Base-by-base conservation (phyloP, 768 basidiomycete species). In the Phlegmacium glaucopus region DNA sequence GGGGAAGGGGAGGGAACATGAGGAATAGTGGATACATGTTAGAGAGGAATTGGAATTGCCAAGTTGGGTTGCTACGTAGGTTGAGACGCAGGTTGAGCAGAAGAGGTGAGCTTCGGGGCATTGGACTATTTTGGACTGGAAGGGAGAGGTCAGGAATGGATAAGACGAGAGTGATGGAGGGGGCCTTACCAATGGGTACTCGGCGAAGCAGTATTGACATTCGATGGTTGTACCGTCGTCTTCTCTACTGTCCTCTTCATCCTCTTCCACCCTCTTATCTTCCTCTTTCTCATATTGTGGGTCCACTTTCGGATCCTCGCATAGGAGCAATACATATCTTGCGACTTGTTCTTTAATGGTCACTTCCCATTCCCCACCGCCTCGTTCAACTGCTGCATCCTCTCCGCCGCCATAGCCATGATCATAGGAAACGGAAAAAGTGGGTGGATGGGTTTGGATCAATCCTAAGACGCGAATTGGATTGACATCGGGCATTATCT, bases 41-140 rank as follows among this genome's bases (percentile, higher is more conserved):
- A 94, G 75, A 18, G 72, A 69, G 41, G 78, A 64, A 55, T 82
- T 75, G 53, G 84, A 85, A 41, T 74, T 68, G 38, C 82, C 84
- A 9, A 94, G 76, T 25, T 80, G 72, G 22, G 72, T 83, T 28
- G 82, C 79, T 1, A 83, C 82, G 57, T 92, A 87, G 2, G 75
- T 67, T 1, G 66, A 77, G 65, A 90, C 77, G 61, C 93, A 95
- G 1, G 72, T 66, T 28, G 62, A 70, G 64, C 93, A 95, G 69
- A 95, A 96, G 2, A 93, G 78, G 61, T 96, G 93, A 0, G 86
- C 82, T 46, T 94, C 92, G 0, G 87, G 83, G 57, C 93, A 95
- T 67, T 94, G 92, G 2, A 90, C 75, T 83, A 94, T 87, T 54
- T 87, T 82, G 34, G 80, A 78, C 90, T 94, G 49, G 12, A 12